Evolutionary conservation across 305 asterid species (phyloP), one percentile per base, ranked within the genome.

Genomic region (Ajuga reptans): DNA sequence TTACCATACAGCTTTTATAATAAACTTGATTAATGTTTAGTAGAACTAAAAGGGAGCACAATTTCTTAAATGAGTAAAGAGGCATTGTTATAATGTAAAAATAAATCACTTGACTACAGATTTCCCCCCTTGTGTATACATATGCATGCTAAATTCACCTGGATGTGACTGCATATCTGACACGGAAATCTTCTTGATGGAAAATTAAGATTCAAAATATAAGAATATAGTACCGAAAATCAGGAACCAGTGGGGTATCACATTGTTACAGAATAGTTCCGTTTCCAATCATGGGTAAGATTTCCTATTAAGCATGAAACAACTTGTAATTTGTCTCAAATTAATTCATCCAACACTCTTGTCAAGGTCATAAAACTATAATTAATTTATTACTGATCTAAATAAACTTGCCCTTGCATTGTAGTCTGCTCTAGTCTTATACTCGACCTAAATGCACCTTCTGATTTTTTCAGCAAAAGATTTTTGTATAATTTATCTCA

Each of bases 401-500:
- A 41, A 41, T 12, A 21, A 37, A 41, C 47, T 62, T 64, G 15
- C 16, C 50, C 29, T 1, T 49, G 2, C 15, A 43, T 21, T 15
- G 31, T 16, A 42, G 16, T 59, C 11, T 41, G 60, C 36, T 34
- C 39, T 63, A 43, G 46, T 59, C 21, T 75, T 14, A 50, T 66
- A 34, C 7, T 24, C 63, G 9, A 42, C 50, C 63, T 58, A 51
- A 47, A 47, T 34, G 24, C 45, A 27, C 56, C 56, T 34, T 18
- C 8, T 12, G 34, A 14, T 37, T 31, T 47, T 17, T 54, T 54
- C 36, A 66, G 12, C 16, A 51, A 49, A 16, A 15, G 4, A 5
- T n/a, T 74, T 57, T 47, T 39, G 18, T 42, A 65, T 64, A 65
- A 16, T 59, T 47, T 42, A 45, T 54, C 34, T 15, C 57, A 66